Base-by-base conservation (phyloP, 1,284 basidiomycete genomes). In the Rhodotorula sp. region DNA sequence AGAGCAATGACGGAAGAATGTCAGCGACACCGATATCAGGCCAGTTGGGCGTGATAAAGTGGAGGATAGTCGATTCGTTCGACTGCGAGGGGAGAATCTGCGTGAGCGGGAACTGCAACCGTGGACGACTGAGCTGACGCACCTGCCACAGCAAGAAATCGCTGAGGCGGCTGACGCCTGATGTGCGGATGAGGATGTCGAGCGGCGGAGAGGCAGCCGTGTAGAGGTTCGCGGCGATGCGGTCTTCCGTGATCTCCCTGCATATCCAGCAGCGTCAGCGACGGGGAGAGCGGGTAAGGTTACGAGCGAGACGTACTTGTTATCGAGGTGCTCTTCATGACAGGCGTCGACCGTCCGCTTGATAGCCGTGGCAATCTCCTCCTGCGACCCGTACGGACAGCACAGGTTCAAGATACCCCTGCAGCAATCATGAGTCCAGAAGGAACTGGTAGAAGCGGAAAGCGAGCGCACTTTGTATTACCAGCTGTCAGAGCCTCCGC, bases 141-240 rank as follows among this genome's bases (percentile, higher is more conserved):
- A 90, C 92, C 88, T 97, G 94, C 94, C 94, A 98, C 32, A 95
- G 86, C 79, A 98, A 82, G 78, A 89, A 99, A 79, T 97, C 93
- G 78, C 91, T 94, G 29, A 99, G 81, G 4, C 95, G 86, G 60
- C 88, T 89, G 1, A 96, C 96, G 27, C 93, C 92, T 58, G 91
- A 94, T 0, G 95, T 98, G 58, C 96, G 86, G 20, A 99, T 84
- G 64, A 98, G 85, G 59, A 99, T 87, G 78, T 99, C 95, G 5
- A 98, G 83, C 7, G 67, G 64, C 2, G 74, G 75, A 2, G 73
- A 75, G 1, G 72, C 72, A 0, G 86, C 82, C 0, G 89, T 91
- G 81, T 89, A 86, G 2, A 94, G 80, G 59, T 88, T 85, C 4
- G 82, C 81, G 34, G 88, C 84, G 69, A 94, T 86, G 58, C 87